A percentile compares a stretch with the other conserved stretches of the same genome.
Evolutionary conservation across 177 flowering plant species (phyloP).

Genomic region (Vitis hybrid): DNA sequence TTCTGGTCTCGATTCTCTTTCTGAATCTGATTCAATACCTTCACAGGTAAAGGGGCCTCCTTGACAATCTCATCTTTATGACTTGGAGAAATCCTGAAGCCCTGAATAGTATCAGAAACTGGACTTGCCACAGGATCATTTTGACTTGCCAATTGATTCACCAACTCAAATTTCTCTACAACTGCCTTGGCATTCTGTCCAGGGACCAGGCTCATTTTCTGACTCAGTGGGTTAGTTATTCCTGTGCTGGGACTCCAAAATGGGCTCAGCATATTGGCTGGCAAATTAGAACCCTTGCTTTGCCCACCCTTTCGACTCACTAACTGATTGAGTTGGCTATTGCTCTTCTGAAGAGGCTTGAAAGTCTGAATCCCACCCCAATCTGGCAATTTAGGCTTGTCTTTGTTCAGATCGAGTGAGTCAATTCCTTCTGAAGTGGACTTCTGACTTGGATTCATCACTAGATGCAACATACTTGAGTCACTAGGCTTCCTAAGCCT

Average conservation of each 20-base stretch:
- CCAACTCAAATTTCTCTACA: neutral
- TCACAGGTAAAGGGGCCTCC: neutral
- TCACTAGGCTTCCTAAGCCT: neutral
- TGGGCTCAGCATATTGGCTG: neutral
- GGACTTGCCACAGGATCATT: neutral
- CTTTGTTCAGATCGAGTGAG: too few relatives aligned
- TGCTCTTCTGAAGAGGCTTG: neutral
- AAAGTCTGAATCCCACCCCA: neutral
- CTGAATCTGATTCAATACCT: conserved; percentile 1
- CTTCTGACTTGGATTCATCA: conserved; percentile 1
- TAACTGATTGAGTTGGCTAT: neutral
- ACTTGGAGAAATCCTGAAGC: conserved; percentile 10
- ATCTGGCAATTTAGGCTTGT: neutral
- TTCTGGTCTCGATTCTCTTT: neutral
- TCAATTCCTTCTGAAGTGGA: neutral
- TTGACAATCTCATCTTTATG: neutral
- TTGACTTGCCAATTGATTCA: neutral
- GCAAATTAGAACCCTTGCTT: neutral
- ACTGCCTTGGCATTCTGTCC: neutral
- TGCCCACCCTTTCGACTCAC: neutral
- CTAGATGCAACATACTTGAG: neutral
- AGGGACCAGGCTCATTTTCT: neutral
- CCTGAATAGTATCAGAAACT: neutral
- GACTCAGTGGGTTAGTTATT: neutral
- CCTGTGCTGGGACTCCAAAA: neutral